Base-by-base conservation (phyloP, 768 basidiomycete genomes). In the Cubamyces sp. region DNA sequence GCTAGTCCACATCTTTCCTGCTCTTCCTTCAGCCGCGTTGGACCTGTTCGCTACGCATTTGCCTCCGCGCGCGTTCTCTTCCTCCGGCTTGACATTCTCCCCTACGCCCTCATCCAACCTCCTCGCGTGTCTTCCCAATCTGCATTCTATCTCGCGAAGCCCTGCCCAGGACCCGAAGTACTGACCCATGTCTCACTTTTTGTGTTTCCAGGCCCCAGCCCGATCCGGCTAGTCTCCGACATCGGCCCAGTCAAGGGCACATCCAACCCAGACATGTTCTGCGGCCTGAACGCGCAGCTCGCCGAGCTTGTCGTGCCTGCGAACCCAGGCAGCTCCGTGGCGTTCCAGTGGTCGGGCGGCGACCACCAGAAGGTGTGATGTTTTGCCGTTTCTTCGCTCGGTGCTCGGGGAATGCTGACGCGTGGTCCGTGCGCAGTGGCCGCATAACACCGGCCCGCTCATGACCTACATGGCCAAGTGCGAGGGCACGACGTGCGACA, bases 391-490 rank as follows among this genome's bases (percentile, higher is more conserved):
- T 66, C 45, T 37, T 43, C 54, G 0, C 25, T 18, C 39, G 16
- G n/a, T 30, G 16, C 3, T 41, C 8, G 18, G 16, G 48, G 48
- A 49, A 49, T 49, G 48, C 45, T 42, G 8, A 56, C 50, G 39
- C 19, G 25, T 43, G 23, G 42, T n/a, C 54, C 41, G 25, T 28
- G 30, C 46, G 34, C 39, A 78, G 74, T 82, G 79, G 82, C 79
- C 79, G 5, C 82, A 88, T 65, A 75, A 86, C 55, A 84, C 76
- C 16, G 90, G 89, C 3, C 90, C 89, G 9, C 76, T 90, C 76
- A 75, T 90, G 75, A 90, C 87, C 41, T 92, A 92, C 70, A 80
- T 92, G 81, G 79, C 88, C 2, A 77, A 79, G 28, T 92, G 90
- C 68, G 84, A 82, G 0, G 72, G 74, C 39, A 77, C 77, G 0